Conservation (phyloP, 768 basidiomycete genomes). For the Pleurotus eryngii region DNA sequence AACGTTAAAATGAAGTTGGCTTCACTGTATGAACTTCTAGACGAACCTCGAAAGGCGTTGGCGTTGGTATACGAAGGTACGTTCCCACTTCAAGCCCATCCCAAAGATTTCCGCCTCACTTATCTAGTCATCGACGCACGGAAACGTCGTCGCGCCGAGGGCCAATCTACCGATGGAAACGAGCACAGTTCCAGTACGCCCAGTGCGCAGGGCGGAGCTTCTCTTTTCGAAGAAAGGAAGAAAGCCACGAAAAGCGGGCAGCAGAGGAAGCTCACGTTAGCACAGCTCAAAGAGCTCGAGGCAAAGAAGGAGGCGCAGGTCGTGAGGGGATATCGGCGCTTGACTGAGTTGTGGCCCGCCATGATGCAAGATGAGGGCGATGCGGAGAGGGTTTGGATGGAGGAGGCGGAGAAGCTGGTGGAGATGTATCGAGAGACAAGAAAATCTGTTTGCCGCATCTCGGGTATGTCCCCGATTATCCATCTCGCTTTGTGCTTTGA, state of each 20-base stretch:
- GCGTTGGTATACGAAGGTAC: constrained; percentile 82
- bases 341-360: constrained; percentile 61
- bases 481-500: neutral
- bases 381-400: constrained; percentile 70
- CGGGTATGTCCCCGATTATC: constrained; percentile 45
- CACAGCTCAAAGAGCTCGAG: constrained; percentile 64
- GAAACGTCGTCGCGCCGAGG: constrained; percentile 35
- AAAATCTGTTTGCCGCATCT: constrained; percentile 72
- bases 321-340: constrained; percentile 49
- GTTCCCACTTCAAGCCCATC: neutral
- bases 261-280: constrained; percentile 48
- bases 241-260: constrained; percentile 37
- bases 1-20: constrained; percentile 90
- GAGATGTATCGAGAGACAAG: constrained; percentile 89
- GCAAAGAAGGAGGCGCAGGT: constrained; percentile 65
- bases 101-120: no score
- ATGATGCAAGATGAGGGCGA: constrained; percentile 38
- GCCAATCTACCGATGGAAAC: constrained; percentile 15
- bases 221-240: constrained; percentile 69
- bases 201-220: constrained; percentile 25
- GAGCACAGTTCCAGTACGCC: neutral
- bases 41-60: constrained; percentile 77
- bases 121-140: constrained; percentile 56
- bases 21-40: constrained; percentile 82
- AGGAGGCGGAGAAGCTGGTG: constrained; percentile 81